Percentiles rank a stretch among this genome's conserved stretches.
These are phyloP conservation scores for Lasiodiplodia citricola DNA, from an alignment of 2,329 filamentous ascomycete species.

Conservation along the genomic window DNA sequence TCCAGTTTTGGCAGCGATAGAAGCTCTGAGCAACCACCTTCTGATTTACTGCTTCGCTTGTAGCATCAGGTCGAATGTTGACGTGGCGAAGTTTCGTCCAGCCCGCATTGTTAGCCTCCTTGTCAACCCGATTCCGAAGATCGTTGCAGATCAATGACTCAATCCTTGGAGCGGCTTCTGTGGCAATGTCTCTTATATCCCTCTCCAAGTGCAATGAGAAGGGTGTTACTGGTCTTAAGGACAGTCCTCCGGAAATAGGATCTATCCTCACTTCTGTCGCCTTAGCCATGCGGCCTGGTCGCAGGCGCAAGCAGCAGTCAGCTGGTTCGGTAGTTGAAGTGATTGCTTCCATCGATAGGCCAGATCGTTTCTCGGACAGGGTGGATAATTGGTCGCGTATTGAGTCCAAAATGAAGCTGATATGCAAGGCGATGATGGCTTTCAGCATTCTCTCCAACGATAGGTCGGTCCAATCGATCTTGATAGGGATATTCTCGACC, in stretches of 20 bases:
- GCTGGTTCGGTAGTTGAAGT: constrained; percentile 67
- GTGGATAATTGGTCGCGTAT: constrained; percentile 66
- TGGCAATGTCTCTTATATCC: constrained; percentile 66
- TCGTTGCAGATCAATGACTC: constrained; percentile 67
- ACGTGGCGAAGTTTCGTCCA: constrained; percentile 61
- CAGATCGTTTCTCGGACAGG: constrained; percentile 62
- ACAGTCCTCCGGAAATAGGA: constrained; percentile 76
- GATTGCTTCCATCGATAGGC: constrained; percentile 63
- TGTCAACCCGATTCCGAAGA: constrained; percentile 66
- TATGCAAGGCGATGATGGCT: constrained; percentile 75
- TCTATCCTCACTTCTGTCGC: constrained; percentile 70
- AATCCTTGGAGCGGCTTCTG: constrained; percentile 63
- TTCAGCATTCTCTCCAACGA: constrained; percentile 78
- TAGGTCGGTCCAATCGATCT: constrained; percentile 69
- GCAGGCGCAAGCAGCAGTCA: constrained; percentile 70
- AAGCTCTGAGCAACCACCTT: constrained; percentile 70
- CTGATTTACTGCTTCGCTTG: constrained; percentile 44
- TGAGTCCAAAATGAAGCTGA: constrained; percentile 71
- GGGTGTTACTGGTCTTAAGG: constrained; percentile 64
- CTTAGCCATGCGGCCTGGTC: constrained; percentile 67
- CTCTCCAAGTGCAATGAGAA: constrained; percentile 60
- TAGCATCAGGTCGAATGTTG: constrained; percentile 49
- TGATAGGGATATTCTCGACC: constrained; percentile 69
- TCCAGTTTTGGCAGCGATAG: constrained; percentile 76
- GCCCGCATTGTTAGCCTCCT: constrained; percentile 65